These are phyloP conservation scores for Fusarium nematophilum DNA, from an alignment of 2,329 filamentous ascomycete genomes.

Conservation along the genomic window DNA sequence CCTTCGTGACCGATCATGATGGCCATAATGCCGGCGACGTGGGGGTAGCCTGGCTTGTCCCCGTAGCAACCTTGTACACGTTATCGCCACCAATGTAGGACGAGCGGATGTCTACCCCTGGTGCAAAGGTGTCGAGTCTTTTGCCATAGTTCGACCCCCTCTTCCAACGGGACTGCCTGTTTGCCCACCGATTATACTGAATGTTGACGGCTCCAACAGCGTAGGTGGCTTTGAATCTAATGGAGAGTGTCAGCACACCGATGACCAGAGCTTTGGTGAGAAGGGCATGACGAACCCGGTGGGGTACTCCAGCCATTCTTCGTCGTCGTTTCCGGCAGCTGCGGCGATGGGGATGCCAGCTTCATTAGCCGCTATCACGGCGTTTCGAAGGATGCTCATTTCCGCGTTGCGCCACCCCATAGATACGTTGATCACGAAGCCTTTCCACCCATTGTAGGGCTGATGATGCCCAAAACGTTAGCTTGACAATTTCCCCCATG, in stretches of 20 bases:
- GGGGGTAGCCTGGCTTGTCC: constrained; percentile 4
- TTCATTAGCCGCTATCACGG: neutral
- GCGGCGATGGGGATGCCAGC: constrained; percentile 10
- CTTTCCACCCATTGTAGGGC: too few species aligned
- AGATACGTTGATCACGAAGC: constrained; percentile 14
- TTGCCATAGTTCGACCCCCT: neutral
- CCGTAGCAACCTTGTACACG: neutral
- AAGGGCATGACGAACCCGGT: neutral
- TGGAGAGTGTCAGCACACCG: too few species aligned
- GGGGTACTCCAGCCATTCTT: too few species aligned
- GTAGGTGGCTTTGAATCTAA: too few species aligned
- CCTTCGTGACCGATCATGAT: neutral
- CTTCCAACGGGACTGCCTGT: too few species aligned
- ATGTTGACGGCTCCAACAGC: constrained; percentile 1
- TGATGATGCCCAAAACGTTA: too few species aligned
- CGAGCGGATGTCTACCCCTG: neutral
- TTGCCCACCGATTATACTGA: neutral
- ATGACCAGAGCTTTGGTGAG: neutral
- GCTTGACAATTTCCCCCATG: too few species aligned
- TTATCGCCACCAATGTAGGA: neutral
- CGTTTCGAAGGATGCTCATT: neutral
- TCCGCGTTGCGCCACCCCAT: neutral
- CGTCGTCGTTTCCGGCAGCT: constrained; percentile 11
- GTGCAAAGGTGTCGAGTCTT: neutral
- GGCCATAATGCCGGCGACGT: constrained; percentile 3